phyloP scores from a whole-genome alignment of 2,329 filamentous ascomycete genomes.

The Cadophora sp. region DNA sequence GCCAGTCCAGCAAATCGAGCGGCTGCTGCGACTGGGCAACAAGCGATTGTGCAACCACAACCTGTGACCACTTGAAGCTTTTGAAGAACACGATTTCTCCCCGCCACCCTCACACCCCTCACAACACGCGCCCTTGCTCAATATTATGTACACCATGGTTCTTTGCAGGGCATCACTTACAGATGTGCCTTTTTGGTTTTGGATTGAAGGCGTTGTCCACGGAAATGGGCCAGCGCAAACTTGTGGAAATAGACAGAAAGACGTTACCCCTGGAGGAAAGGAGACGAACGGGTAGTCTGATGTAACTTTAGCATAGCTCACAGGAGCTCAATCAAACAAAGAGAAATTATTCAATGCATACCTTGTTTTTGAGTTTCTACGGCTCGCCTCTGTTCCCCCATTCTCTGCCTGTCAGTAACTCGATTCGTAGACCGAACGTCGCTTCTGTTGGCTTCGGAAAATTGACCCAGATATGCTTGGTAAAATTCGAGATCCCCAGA shows the following conservation, averaged over 20 bases:
- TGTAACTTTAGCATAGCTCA: slow-evolving; percentile 43
- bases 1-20: slow-evolving; percentile 37
- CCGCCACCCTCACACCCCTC: slow-evolving; percentile 12
- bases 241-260: slow-evolving; percentile 39
- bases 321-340: slow-evolving; percentile 34
- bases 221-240: slow-evolving; percentile 39
- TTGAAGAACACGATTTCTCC: slow-evolving; percentile 27
- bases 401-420: not conserved
- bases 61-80: slow-evolving; percentile 36
- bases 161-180: slow-evolving; percentile 38
- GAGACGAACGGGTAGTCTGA: slow-evolving; percentile 35
- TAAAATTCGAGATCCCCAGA: no score
- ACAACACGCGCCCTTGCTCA: slow-evolving; percentile 23
- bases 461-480: no score
- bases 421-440: not conserved
- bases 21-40: slow-evolving; percentile 31
- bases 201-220: slow-evolving; percentile 43
- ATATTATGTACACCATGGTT: slow-evolving; percentile 39
- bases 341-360: slow-evolving; percentile 10
- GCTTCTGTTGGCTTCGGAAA: no score
- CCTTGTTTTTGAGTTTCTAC: not conserved
- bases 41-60: slow-evolving; percentile 29
- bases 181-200: slow-evolving; percentile 34
- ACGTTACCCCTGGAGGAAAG: slow-evolving; percentile 25
- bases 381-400: not conserved